A percentile compares a stretch with the other conserved stretches of the same genome.
Evolutionary conservation across 2,329 filamentous ascomycete species (phyloP).

Genomic region (Aspergillus clavatus): DNA sequence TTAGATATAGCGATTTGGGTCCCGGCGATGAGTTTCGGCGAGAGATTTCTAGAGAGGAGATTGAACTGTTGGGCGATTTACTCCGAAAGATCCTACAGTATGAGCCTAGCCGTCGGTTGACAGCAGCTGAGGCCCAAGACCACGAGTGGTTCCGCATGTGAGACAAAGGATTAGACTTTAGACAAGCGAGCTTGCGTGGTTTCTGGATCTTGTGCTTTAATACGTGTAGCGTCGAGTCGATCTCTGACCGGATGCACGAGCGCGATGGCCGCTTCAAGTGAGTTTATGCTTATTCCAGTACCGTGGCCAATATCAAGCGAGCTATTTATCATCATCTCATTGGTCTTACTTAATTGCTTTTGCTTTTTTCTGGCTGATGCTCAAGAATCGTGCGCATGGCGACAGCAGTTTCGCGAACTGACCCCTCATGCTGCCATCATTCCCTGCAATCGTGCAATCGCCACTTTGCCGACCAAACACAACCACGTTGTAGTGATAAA

Average conservation of each 20-base stretch:
- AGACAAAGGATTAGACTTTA: too few relatives aligned
- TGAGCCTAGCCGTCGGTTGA: not conserved
- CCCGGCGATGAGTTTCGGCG: not conserved
- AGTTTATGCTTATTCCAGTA: too few relatives aligned
- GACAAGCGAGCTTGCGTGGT: too few relatives aligned
- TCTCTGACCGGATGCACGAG: too few relatives aligned
- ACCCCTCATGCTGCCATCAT: slow-evolving; percentile 5
- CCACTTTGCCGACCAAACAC: not conserved
- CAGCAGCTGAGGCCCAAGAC: not conserved
- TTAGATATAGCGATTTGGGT: not conserved
- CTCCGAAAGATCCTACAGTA: not conserved
- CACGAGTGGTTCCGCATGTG: not conserved
- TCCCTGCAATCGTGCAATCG: slow-evolving; percentile 7
- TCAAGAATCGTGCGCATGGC: not conserved
- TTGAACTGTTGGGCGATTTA: not conserved
- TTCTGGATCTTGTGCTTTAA: too few relatives aligned
- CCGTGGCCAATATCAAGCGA: too few relatives aligned
- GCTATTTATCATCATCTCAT: too few relatives aligned
- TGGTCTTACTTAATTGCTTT: too few relatives aligned
- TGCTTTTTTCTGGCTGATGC: too few relatives aligned
- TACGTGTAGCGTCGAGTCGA: too few relatives aligned
- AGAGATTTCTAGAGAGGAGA: not conserved
- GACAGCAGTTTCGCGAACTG: not conserved
- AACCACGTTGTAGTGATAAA: not conserved
- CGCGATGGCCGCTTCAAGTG: too few relatives aligned